Evolutionary conservation across 306 rosid species (phyloP).

Genomic region (Echinosophora koreensis): DNA sequence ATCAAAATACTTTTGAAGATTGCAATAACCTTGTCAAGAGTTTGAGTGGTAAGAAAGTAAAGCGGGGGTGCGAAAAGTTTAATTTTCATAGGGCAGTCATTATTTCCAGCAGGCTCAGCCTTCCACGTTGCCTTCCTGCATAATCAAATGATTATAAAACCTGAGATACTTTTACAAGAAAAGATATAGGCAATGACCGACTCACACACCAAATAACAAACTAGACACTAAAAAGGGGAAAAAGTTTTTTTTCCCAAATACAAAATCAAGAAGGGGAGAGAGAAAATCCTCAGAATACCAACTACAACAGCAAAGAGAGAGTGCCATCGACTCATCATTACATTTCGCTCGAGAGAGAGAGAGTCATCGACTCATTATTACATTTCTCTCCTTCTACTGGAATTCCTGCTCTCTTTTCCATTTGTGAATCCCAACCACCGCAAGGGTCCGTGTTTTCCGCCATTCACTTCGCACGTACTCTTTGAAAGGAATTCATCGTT

Average conservation of each 20-base stretch:
- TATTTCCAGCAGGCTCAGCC: slow-evolving; percentile 94
- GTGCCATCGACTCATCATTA: too few species aligned
- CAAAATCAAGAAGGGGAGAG: not conserved
- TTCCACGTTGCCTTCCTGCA: slow-evolving; percentile 90
- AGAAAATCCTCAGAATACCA: too few species aligned
- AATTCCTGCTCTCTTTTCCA: too few species aligned
- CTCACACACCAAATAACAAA: slow-evolving; percentile 6
- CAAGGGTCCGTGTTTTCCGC: too few species aligned
- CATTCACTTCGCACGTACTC: too few species aligned
- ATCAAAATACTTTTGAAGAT: too few species aligned
- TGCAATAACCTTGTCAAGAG: slow-evolving; percentile 90
- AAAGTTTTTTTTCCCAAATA: not conserved
- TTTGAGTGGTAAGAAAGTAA: slow-evolving; percentile 93
- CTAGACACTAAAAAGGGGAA: slow-evolving; percentile 4
- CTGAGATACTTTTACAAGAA: slow-evolving; percentile 4
- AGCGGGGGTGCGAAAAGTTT: slow-evolving; percentile 98
- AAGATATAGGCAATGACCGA: not conserved
- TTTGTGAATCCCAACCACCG: too few species aligned
- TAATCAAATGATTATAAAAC: slow-evolving; percentile 16
- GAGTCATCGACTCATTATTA: too few species aligned
- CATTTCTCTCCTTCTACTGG: too few species aligned
- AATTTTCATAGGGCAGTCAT: slow-evolving; percentile 95
- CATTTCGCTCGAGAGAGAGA: too few species aligned
- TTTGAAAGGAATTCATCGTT: too few species aligned
- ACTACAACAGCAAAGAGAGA: too few species aligned